A percentile compares a stretch with the other conserved stretches of the same genome.
Conservation (phyloP, 2,329 filamentous ascomycete species). For the Lachnellula subtilissima region DNA sequence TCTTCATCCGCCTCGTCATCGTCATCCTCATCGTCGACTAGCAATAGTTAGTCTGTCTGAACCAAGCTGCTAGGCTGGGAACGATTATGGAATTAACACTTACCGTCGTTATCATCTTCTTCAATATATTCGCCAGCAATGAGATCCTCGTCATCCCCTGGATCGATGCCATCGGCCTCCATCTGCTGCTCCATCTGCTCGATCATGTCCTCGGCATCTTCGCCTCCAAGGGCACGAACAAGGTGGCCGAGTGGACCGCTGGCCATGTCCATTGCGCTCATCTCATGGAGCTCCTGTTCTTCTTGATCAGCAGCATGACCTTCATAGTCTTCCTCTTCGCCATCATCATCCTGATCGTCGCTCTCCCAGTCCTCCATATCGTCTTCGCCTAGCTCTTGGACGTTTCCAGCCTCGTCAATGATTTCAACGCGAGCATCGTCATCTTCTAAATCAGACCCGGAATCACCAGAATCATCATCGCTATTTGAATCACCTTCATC, state of each 20-base stretch:
- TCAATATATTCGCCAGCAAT: slow-evolving; percentile 46
- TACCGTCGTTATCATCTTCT: slow-evolving; percentile 57
- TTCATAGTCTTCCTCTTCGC: slow-evolving; percentile 46
- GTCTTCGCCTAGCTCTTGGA: slow-evolving; percentile 46
- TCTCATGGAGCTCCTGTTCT: slow-evolving; percentile 44
- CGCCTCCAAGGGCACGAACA: slow-evolving; percentile 45
- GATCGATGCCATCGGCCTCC: slow-evolving; percentile 41
- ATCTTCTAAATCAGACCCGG: slow-evolving; percentile 51
- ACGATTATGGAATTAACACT: slow-evolving; percentile 8
- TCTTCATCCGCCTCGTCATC: slow-evolving; percentile 65
- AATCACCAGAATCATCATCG: slow-evolving; percentile 52
- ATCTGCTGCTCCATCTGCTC: slow-evolving; percentile 34
- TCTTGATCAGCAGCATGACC: slow-evolving; percentile 49
- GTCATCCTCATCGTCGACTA: slow-evolving; percentile 61
- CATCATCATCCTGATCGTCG: slow-evolving; percentile 53
- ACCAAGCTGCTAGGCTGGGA: neutral
- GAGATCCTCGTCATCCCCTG: slow-evolving; percentile 43
- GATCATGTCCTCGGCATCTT: slow-evolving; percentile 33
- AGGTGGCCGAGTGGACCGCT: slow-evolving; percentile 46
- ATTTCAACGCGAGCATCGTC: slow-evolving; percentile 47
- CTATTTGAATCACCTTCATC: slow-evolving; percentile 59
- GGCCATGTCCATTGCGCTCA: slow-evolving; percentile 36
- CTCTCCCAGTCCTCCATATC: slow-evolving; percentile 59
- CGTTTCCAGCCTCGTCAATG: slow-evolving; percentile 58
- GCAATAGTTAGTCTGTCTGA: slow-evolving; percentile 21